Evolutionary conservation across 768 basidiomycete genomes (phyloP).

Genomic region (Mycena galopus): DNA sequence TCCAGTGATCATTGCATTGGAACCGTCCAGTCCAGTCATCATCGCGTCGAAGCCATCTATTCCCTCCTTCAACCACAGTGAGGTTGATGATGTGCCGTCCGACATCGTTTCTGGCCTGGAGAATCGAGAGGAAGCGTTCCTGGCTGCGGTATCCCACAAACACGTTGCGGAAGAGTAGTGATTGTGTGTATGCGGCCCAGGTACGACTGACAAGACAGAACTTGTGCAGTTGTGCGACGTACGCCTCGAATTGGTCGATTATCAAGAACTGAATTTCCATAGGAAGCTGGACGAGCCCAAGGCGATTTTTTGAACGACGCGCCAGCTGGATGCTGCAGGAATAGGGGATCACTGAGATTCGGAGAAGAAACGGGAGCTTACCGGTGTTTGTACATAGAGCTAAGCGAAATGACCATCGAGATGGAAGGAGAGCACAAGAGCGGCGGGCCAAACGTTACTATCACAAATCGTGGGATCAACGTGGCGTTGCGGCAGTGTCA

Average conservation of each 20-base stretch:
- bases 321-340: too few relatives aligned
- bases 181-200: constrained; percentile 29
- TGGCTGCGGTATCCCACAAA: constrained; percentile 2
- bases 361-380: too few relatives aligned
- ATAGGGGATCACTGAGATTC: too few relatives aligned
- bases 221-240: not conserved
- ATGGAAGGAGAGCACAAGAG: too few relatives aligned
- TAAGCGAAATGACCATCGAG: too few relatives aligned
- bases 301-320: too few relatives aligned
- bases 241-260: constrained; percentile 22
- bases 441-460: too few relatives aligned
- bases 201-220: constrained; percentile 16
- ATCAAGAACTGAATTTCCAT: constrained; percentile 23
- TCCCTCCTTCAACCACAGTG: not conserved
- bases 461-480: too few relatives aligned
- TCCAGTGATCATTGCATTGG: not conserved
- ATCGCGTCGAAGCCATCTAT: too few relatives aligned
- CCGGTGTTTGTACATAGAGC: too few relatives aligned
- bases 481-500: too few relatives aligned
- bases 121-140: constrained; percentile 10
- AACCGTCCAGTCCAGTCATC: not conserved
- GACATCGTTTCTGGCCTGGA: not conserved
- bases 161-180: constrained; percentile 22
- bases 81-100: not conserved
- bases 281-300: not conserved